A percentile compares a stretch with the other conserved stretches of the same genome.
Evolutionary conservation across 1,139 yeast species (phyloP).

Genomic region (Pichia sp.): DNA sequence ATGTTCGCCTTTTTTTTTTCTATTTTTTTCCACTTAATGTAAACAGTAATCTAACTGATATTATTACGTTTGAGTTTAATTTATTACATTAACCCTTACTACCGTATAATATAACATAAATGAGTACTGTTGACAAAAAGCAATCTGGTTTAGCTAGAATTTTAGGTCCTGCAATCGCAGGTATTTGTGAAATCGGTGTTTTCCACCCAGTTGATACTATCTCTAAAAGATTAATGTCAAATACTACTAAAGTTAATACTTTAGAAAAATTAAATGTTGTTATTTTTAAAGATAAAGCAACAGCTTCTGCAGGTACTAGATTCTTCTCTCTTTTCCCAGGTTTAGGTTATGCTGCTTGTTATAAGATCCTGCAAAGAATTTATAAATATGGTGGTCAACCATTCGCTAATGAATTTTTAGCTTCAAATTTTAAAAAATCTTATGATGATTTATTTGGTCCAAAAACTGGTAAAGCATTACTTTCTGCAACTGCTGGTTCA

Average conservation of each 20-base stretch:
- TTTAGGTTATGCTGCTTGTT: slow-evolving; percentile 95
- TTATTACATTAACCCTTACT: no score
- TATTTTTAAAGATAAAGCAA: slow-evolving; percentile 78
- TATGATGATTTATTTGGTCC: slow-evolving; percentile 81
- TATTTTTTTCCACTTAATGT: no score
- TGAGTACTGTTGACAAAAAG: slow-evolving; percentile 53
- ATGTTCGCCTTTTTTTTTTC: no score
- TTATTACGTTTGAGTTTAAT: no score
- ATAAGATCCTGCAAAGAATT: slow-evolving; percentile 93
- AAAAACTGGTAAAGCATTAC: slow-evolving; percentile 91
- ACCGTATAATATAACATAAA: background rate
- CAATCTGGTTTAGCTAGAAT: slow-evolving; percentile 89
- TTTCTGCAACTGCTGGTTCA: slow-evolving; percentile 97
- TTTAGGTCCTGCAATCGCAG: slow-evolving; percentile 96
- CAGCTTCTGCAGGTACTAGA: slow-evolving; percentile 63
- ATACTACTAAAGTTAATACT: slow-evolving; percentile 67
- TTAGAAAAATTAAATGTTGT: slow-evolving; percentile 70
- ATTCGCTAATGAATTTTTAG: slow-evolving; percentile 88
- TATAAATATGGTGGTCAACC: slow-evolving; percentile 99
- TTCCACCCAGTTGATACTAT: slow-evolving; percentile 99
- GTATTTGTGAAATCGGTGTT: slow-evolving; percentile 91
- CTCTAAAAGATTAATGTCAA: slow-evolving; percentile 96
- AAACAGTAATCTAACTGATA: no score
- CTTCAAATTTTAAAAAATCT: slow-evolving; percentile 60
- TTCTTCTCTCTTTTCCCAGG: slow-evolving; percentile 91